Percentiles rank a stretch among this genome's conserved stretches.
These are phyloP conservation scores for Ceratobasidium papillatum DNA, from an alignment of 1,284 basidiomycete species.

Conservation along the genomic window DNA sequence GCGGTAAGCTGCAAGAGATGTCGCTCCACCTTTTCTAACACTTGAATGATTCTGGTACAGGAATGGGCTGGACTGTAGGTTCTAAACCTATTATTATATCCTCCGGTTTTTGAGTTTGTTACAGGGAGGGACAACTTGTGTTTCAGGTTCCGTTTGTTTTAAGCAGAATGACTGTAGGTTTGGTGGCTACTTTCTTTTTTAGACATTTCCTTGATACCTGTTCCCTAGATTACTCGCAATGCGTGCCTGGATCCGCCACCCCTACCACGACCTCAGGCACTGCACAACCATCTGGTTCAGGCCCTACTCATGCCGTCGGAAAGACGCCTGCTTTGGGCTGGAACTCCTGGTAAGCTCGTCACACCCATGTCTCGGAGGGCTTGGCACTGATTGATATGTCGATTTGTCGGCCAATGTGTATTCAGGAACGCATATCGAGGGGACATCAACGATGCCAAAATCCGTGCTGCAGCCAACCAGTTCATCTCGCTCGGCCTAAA, in stretches of 20 bases:
- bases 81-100: background rate
- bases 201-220: background rate
- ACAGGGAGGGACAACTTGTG: constrained; percentile 31
- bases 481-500: constrained; percentile 61
- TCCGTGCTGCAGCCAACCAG: constrained; percentile 60
- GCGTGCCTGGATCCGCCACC: background rate
- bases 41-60: background rate
- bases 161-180: background rate
- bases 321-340: constrained; percentile 42
- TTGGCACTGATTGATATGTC: background rate
- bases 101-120: background rate
- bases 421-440: constrained; percentile 41
- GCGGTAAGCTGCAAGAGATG: background rate
- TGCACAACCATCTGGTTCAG: constrained; percentile 28
- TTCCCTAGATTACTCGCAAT: constrained; percentile 25
- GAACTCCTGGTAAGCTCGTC: constrained; percentile 37
- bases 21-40: background rate
- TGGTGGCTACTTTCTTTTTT: background rate
- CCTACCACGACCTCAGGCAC: background rate
- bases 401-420: too few species aligned
- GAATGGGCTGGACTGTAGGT: constrained; percentile 25
- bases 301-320: constrained; percentile 35
- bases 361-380: background rate
- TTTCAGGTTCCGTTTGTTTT: constrained; percentile 1
- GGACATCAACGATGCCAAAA: constrained; percentile 58